phyloP scores from a whole-genome alignment of 2,329 filamentous ascomycete species.

The Cryphonectria carpinicola region DNA sequence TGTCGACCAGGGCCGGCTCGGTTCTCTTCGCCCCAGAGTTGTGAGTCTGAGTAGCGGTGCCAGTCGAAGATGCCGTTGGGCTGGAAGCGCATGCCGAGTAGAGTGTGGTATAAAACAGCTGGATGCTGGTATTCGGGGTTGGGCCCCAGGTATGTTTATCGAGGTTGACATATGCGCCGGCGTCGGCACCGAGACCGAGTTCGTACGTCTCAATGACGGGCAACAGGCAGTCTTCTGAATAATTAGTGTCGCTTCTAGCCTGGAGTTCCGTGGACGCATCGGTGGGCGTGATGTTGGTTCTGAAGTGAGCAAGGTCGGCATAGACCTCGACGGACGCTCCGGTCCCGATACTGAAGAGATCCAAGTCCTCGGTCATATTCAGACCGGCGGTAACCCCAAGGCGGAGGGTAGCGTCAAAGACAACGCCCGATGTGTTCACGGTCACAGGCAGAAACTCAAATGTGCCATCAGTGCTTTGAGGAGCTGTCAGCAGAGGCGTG shows the following conservation, averaged over 20 bases:
- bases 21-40: slow-evolving; percentile 29
- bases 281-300: slow-evolving; percentile 52
- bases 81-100: slow-evolving; percentile 46
- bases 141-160: slow-evolving; percentile 54
- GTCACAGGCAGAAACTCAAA: slow-evolving; percentile 63
- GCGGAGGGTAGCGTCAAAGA: slow-evolving; percentile 52
- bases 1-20: slow-evolving; percentile 3
- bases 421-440: slow-evolving; percentile 46
- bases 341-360: slow-evolving; percentile 37
- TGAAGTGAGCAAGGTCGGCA: slow-evolving; percentile 58
- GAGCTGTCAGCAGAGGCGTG: background rate
- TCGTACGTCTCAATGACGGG: slow-evolving; percentile 53
- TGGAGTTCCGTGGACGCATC: slow-evolving; percentile 8
- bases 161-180: slow-evolving; percentile 55
- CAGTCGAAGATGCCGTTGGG: slow-evolving; percentile 30
- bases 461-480: slow-evolving; percentile 50
- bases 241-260: slow-evolving; percentile 36
- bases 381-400: slow-evolving; percentile 52
- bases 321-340: slow-evolving; percentile 44
- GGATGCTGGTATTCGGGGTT: slow-evolving; percentile 47
- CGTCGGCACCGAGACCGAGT: slow-evolving; percentile 56
- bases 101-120: slow-evolving; percentile 58
- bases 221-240: slow-evolving; percentile 44
- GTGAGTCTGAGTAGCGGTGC: slow-evolving; percentile 25
- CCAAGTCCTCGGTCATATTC: slow-evolving; percentile 24